Percentiles rank a stretch among this genome's conserved stretches.
phyloP scores from a whole-genome alignment of 129 eudicot species.

The Sambucus nigra region DNA sequence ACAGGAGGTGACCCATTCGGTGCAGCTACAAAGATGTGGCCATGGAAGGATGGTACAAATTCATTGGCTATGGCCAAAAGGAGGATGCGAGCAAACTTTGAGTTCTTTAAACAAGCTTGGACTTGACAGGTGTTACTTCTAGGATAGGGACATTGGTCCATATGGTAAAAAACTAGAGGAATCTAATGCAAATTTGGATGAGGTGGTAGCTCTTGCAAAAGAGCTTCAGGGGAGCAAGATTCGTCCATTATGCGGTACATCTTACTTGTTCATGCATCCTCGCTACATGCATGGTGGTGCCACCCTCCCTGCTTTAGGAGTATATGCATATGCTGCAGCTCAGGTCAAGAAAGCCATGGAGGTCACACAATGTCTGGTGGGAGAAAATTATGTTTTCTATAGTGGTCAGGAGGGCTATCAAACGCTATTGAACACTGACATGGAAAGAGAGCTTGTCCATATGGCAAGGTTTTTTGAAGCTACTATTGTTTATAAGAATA shows the following conservation, averaged over 20 bases:
- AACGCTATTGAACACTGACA: conserved; percentile 88
- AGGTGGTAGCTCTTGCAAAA: conserved; percentile 91
- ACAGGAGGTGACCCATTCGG: conserved; percentile 96
- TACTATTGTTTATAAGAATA: conserved; percentile 89
- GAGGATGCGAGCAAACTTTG: conserved; percentile 99
- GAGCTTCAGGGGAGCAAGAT: conserved; percentile 90
- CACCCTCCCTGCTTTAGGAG: conserved; percentile 90
- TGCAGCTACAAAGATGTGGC: conserved; percentile 87
- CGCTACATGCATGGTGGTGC: conserved; percentile 99
- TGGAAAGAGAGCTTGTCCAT: conserved; percentile 95
- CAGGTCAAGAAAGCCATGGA: conserved; percentile 98
- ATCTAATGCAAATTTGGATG: conserved; percentile 89
- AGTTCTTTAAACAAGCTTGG: conserved; percentile 93
- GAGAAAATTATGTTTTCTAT: conserved; percentile 97
- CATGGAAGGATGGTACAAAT: conserved; percentile 98
- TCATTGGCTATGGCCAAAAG: conserved; percentile 88
- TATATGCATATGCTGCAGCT: conserved; percentile 90
- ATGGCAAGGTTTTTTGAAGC: conserved; percentile 92
- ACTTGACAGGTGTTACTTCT: conserved; percentile 91
- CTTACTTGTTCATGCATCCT: conserved; percentile 89
- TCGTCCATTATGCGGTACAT: conserved; percentile 96
- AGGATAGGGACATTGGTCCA: conserved; percentile 95
- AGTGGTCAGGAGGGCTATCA: conserved; percentile 99
- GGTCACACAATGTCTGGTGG: conserved; percentile 98
- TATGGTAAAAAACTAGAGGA: conserved; percentile 92